A percentile compares a stretch with the other conserved stretches of the same genome.
Conservation (phyloP, 2,329 filamentous ascomycete species). For the Diaporthe citri region DNA sequence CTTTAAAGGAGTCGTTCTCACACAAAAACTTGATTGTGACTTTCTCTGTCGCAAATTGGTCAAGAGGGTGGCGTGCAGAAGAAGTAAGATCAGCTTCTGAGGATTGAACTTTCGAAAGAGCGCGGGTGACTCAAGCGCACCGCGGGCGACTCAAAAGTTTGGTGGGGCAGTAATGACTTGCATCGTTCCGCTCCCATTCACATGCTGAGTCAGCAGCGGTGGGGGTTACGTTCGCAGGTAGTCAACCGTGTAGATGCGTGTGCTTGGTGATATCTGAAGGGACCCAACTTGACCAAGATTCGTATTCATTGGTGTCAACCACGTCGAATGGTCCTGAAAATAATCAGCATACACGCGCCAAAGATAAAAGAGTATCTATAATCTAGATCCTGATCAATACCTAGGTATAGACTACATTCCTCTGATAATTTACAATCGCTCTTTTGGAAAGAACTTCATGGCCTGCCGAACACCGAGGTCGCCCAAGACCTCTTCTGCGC, state of each 20-base stretch:
- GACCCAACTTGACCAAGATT: neutral
- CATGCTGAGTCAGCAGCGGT: conserved; percentile 4
- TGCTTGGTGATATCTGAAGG: too few species aligned
- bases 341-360: neutral
- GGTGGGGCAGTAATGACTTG: conserved; percentile 20
- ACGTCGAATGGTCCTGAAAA: too few species aligned
- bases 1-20: neutral
- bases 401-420: neutral
- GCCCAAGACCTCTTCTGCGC: conserved; percentile 84
- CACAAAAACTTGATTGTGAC: neutral
- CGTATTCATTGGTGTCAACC: neutral
- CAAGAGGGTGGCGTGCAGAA: neutral
- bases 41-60: neutral
- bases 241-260: neutral
- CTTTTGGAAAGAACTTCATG: conserved; percentile 86
- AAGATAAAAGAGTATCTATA: neutral
- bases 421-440: conserved; percentile 72
- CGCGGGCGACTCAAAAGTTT: conserved; percentile 11
- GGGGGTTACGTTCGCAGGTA: neutral
- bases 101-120: neutral
- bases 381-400: neutral
- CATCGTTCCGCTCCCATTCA: neutral
- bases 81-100: neutral
- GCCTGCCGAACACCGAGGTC: conserved; percentile 88
- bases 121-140: conserved; percentile 19